phyloP scores from a whole-genome alignment of 116 monocot genomes.

The Zostera marina region DNA sequence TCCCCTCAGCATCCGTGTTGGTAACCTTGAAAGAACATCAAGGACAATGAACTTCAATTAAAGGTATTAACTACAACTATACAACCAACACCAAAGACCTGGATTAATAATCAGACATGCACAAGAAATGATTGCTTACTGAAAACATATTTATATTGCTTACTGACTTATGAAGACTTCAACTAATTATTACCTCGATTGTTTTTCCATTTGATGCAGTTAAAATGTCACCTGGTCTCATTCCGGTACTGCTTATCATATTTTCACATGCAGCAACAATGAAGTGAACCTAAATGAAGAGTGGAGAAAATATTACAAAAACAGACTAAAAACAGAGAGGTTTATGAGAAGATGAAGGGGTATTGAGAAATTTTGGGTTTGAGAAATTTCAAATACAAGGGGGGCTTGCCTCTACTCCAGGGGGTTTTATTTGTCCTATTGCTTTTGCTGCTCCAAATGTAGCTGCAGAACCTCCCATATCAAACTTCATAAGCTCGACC shows the following conservation, averaged over 20 bases:
- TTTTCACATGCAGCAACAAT: conserved; percentile 99
- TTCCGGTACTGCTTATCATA: conserved; percentile 97
- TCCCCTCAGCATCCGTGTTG: conserved; percentile 96
- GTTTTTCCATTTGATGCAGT: conserved; percentile 99
- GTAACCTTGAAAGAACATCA: conserved; percentile 41
- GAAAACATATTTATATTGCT: not conserved
- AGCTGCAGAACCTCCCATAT: conserved; percentile 98
- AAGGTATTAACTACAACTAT: too few relatives aligned
- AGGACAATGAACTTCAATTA: too few relatives aligned
- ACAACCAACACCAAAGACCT: too few relatives aligned
- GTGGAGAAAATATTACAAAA: not conserved
- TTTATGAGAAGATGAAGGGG: not conserved
- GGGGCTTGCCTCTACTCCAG: conserved; percentile 66
- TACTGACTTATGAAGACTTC: not conserved
- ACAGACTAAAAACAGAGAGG: not conserved
- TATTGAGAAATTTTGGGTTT: too few relatives aligned
- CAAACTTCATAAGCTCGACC: conserved; percentile 93
- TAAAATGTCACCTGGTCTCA: conserved; percentile 95
- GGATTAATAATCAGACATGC: too few relatives aligned
- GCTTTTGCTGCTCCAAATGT: conserved; percentile 95
- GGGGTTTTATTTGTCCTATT: conserved; percentile 83
- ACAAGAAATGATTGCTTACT: not conserved
- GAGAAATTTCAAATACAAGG: too few relatives aligned
- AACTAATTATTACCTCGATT: conserved; percentile 44
- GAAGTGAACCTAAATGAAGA: conserved; percentile 67